Evolutionary conservation across 148 eudicot species (phyloP).

Genomic region (Fallopia convolvulus): DNA sequence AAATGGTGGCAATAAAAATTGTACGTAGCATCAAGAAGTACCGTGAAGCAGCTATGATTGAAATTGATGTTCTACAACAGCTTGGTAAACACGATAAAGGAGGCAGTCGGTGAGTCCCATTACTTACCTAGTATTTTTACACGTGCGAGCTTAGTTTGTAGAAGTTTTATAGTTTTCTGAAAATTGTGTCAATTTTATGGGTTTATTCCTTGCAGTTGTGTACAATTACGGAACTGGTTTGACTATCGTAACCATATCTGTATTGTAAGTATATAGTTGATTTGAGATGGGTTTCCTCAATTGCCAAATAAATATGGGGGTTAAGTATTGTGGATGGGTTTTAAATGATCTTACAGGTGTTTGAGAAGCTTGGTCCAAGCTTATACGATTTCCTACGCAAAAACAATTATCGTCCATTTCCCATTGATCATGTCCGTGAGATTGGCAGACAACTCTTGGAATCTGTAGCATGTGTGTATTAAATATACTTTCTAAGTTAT

Average conservation of each 20-base stretch:
- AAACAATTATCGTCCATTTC: constrained; percentile 72
- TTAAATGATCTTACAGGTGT: constrained; percentile 66
- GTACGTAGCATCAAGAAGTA: constrained; percentile 73
- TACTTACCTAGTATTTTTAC: constrained; percentile 5
- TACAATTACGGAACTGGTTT: constrained; percentile 68
- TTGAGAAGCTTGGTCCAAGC: constrained; percentile 99
- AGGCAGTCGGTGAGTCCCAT: constrained; percentile 47
- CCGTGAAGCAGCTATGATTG: constrained; percentile 83
- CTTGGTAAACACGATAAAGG: constrained; percentile 58
- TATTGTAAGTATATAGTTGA: constrained; percentile 45
- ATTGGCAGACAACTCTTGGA: constrained; percentile 95
- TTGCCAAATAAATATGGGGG: constrained; percentile 10
- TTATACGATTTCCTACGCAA: constrained; percentile 82
- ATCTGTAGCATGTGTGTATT: constrained; percentile 89
- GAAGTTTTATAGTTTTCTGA: constrained; percentile 10
- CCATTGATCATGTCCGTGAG: constrained; percentile 92
- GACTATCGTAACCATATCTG: constrained; percentile 88
- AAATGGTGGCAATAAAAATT: constrained; percentile 73
- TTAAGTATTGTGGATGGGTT: constrained; percentile 37
- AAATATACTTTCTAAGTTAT: constrained; percentile 1
- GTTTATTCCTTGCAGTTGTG: constrained; percentile 60
- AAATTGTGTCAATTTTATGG: constrained; percentile 15
- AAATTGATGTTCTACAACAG: constrained; percentile 68
- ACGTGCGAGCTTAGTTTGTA: not conserved
- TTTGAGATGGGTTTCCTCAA: constrained; percentile 14